These are phyloP conservation scores for Sphaerosporella brunnea DNA, from an alignment of 495 filamentous ascomycete species.

Conservation along the genomic window DNA sequence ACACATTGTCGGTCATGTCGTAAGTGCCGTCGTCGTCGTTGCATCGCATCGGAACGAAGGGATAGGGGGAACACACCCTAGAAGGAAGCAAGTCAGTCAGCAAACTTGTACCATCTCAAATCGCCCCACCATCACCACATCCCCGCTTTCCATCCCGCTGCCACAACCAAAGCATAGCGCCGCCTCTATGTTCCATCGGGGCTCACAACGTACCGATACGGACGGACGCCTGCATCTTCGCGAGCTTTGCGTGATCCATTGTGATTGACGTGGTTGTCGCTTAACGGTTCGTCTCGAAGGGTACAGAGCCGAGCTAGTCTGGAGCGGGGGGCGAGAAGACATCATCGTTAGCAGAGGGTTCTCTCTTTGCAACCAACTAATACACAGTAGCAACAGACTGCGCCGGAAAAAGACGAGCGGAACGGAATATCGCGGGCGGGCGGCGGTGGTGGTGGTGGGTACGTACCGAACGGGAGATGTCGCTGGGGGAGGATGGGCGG, in stretches of 20 bases:
- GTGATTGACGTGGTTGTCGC: constrained; percentile 18
- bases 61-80: neutral
- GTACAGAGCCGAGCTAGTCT: constrained; percentile 4
- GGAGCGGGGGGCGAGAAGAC: no score
- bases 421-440: no score
- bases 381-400: no score
- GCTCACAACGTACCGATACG: constrained; percentile 71
- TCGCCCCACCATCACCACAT: neutral
- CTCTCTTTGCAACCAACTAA: no score
- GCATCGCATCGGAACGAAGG: neutral
- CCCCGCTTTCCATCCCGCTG: neutral
- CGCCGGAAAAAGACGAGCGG: no score
- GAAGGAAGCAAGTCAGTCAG: neutral
- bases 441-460: no score
- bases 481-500: no score
- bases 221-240: constrained; percentile 58
- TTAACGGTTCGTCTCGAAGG: neutral
- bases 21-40: neutral
- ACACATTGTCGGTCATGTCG: neutral
- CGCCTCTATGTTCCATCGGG: no score
- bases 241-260: constrained; percentile 59
- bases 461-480: no score
- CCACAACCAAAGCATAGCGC: no score
- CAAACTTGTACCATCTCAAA: neutral
- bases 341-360: constrained; percentile 3